A percentile compares a stretch with the other conserved stretches of the same genome.
Evolutionary conservation across 352 stramenopile genomes (phyloP).

Genomic region (Globisporangium okanoganense): DNA sequence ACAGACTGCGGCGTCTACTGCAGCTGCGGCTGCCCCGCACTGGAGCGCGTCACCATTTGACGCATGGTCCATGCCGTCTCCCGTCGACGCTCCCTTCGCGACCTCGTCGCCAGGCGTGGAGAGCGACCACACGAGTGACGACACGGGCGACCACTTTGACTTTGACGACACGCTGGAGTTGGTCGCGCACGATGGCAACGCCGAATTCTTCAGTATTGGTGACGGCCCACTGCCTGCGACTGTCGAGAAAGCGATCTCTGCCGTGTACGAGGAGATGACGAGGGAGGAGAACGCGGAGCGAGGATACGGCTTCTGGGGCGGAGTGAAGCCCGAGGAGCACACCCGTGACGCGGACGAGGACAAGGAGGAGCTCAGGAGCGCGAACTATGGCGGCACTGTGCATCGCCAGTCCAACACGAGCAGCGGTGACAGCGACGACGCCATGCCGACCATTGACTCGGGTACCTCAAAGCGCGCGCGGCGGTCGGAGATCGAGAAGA

Average conservation of each 20-base stretch:
- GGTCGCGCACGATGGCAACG: neutral
- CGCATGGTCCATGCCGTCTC: neutral
- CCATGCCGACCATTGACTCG: neutral
- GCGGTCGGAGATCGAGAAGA: slow-evolving; percentile 20
- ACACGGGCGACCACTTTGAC: slow-evolving; percentile 1
- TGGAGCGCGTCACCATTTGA: neutral
- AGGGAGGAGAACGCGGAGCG: slow-evolving; percentile 1
- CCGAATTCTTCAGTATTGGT: neutral
- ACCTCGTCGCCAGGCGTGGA: neutral
- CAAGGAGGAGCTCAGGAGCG: neutral
- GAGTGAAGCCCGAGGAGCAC: neutral
- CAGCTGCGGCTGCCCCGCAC: neutral
- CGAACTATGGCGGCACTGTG: neutral
- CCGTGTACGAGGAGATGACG: slow-evolving; percentile 7
- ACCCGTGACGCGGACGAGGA: neutral
- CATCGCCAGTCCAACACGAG: neutral
- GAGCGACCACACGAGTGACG: slow-evolving; percentile 8
- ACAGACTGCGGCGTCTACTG: neutral
- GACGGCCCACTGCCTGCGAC: neutral
- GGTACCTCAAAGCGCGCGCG: slow-evolving; percentile 11
- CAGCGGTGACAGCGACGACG: slow-evolving; percentile 3
- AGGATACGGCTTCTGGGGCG: neutral
- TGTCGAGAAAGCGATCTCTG: slow-evolving; percentile 4
- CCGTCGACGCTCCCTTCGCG: neutral
- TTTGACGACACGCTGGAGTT: slow-evolving; percentile 4